Base-by-base conservation (phyloP, 768 basidiomycete genomes). In the Panus rudis region DNA sequence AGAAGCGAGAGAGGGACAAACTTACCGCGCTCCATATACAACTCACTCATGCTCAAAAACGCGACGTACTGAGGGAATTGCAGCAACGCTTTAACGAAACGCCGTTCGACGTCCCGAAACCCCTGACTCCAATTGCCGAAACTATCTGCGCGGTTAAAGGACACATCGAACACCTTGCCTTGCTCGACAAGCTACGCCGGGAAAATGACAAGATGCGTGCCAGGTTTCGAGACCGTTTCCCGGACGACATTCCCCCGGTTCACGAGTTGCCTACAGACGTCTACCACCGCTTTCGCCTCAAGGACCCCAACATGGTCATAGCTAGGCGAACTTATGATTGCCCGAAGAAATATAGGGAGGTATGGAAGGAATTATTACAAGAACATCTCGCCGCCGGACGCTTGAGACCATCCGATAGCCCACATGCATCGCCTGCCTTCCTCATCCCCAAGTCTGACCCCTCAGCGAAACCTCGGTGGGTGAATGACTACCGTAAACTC, bases 401-500 rank as follows among this genome's bases (percentile, higher is more conserved):
- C 0, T 57, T 72, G 0, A 43, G 50, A 0, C 62, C 57, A 0
- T 70, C 63, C 0, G 47, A 48, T 0, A 64, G 59, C 0, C 31
- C 37, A 0, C 59, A 55, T 34, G 61, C 63, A 0, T 73, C 62
- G 0, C 69, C 65, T 0, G 55, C 60, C 0, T 73, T 71, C 42
- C 54, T 71, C 1, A 62, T 71, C 4, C 66, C 62, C 0, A 69
- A 65, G 38, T 32, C 59, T 0, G 63, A 69, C 24, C 56, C 54
- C 0, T 52, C 38, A 12, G 64, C 49, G 28, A 32, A 25, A n/a
- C 54, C 53, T 1, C 47, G 46, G 0, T 56, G 52, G 51, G 55
- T 56, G 2, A 56, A 54, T 28, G 49, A 56, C 28, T 58, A 51
- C 27, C 48, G 45, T 3, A 2, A 12, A 0, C 39, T 56, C 0